A percentile compares a stretch with the other conserved stretches of the same genome.
phyloP scores from a whole-genome alignment of 2,329 filamentous ascomycete species.

The Aureobasidium sp. region DNA sequence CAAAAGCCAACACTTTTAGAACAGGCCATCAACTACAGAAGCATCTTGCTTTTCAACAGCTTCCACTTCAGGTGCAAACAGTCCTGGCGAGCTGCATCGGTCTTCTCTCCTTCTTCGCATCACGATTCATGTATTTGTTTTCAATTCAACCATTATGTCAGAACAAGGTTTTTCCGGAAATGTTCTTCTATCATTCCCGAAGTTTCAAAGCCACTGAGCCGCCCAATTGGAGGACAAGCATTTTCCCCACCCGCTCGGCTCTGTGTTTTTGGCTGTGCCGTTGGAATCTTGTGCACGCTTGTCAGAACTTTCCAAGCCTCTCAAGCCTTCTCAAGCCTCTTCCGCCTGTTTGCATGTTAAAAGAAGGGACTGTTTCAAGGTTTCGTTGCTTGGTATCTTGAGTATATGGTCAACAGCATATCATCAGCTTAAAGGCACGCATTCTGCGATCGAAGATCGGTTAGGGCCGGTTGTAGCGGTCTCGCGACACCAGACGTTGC shows the following conservation, averaged over 20 bases:
- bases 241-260: slow-evolving; percentile 10
- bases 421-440: too few species aligned
- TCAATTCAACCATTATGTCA: not conserved
- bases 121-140: slow-evolving; percentile 1
- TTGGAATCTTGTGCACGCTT: slow-evolving; percentile 11
- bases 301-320: slow-evolving; percentile 7
- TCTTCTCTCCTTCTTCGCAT: not conserved
- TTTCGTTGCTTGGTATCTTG: not conserved
- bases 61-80: too few species aligned
- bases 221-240: slow-evolving; percentile 6
- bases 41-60: too few species aligned
- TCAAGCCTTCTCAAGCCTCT: slow-evolving; percentile 9
- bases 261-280: not conserved
- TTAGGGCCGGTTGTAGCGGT: not conserved
- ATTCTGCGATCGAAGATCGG: not conserved
- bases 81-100: slow-evolving; percentile 1
- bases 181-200: slow-evolving; percentile 2
- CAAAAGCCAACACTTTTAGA: too few species aligned
- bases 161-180: slow-evolving; percentile 12
- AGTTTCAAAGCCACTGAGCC: not conserved
- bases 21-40: too few species aligned
- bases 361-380: not conserved
- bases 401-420: too few species aligned
- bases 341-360: not conserved
- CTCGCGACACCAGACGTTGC: slow-evolving; percentile 1